Base-by-base conservation (phyloP, 441 rosid species). In the Biscutella laevigata region DNA sequence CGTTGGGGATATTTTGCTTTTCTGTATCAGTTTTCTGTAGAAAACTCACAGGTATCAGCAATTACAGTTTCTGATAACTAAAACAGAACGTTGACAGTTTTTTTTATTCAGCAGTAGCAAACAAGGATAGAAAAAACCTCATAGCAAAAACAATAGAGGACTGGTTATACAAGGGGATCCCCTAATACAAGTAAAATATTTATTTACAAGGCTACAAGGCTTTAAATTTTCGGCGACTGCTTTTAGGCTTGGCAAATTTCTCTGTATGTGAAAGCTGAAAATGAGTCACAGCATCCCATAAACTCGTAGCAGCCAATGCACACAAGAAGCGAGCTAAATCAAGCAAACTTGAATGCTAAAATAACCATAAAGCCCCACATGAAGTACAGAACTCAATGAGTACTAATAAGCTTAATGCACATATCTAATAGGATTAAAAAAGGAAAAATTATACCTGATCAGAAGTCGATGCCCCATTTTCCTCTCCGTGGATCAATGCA, bases 1-100 rank as follows among this genome's bases (percentile, higher is more conserved):
- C 49, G 47, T 39, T 58, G 58, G 58, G 38, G 41, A 71, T 76
- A 28, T 13, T 59, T 58, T 56, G 65, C 53, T 27, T 71, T 62
- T 71, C 76, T 40, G 68, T 13, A 32, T 46, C 29, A 27, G 59
- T 46, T 53, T 68, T 78, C 97, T 89, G 74, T 34, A 16, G 33
- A 59, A 9, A 50, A 28, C 9, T 4, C 41, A 17, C 19, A 30
- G 7, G 27, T 48, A 67, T 67, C 41, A 60, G 53, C 36, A 26
- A 53, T 19, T 35, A 46, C 35, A 33, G 16, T 16, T 50, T 64
- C 19, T 20, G 9, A 2, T n/a, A 40, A n/a, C 24, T 8, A n/a
- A 64, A 15, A 14, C 22, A 38, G 16, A 14, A 14, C 41, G 8
- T 21, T 20, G 33, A 20, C 27, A 42, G 28, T 35, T 40, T 44